phyloP scores from a whole-genome alignment of 2,329 filamentous ascomycete genomes.

The Penicillium nordicum region DNA sequence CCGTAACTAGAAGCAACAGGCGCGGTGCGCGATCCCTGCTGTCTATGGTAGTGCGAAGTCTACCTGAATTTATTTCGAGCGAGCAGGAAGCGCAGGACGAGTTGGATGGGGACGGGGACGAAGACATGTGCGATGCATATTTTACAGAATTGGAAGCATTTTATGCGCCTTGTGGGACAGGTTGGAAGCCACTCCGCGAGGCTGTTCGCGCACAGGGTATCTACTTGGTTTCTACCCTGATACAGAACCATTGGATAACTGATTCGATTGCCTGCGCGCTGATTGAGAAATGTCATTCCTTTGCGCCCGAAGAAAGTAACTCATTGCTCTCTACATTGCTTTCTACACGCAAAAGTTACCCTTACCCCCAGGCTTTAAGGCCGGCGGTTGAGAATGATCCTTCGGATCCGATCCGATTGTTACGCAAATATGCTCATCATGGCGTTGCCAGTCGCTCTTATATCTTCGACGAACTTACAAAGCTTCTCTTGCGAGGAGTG shows the following conservation, averaged over 20 bases:
- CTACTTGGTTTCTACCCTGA: constrained; percentile 36
- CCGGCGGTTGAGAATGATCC: constrained; percentile 13
- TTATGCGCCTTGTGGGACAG: constrained; percentile 34
- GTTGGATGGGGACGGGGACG: constrained; percentile 30
- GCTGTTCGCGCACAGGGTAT: constrained; percentile 43
- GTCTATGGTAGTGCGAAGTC: constrained; percentile 34
- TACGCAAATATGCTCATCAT: constrained; percentile 30
- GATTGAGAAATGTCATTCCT: constrained; percentile 30
- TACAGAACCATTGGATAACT: constrained; percentile 36
- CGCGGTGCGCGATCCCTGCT: constrained; percentile 37
- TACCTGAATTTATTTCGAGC: constrained; percentile 39
- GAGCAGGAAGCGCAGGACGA: constrained; percentile 38
- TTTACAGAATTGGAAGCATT: constrained; percentile 42
- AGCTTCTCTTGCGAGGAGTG: constrained; percentile 31
- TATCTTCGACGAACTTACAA: constrained; percentile 35
- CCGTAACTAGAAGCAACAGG: background rate
- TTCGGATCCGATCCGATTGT: constrained; percentile 29
- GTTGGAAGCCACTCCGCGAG: constrained; percentile 42
- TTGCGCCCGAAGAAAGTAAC: constrained; percentile 38
- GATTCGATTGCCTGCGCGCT: constrained; percentile 31
- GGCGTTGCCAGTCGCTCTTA: constrained; percentile 24
- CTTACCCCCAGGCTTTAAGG: constrained; percentile 29
- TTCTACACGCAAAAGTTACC: constrained; percentile 26
- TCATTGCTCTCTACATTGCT: constrained; percentile 34
- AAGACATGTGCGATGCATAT: constrained; percentile 42